Percentiles rank a stretch among this genome's conserved stretches.
Conservation (phyloP, 805 yeast species). For the Starmerella powellii region DNA sequence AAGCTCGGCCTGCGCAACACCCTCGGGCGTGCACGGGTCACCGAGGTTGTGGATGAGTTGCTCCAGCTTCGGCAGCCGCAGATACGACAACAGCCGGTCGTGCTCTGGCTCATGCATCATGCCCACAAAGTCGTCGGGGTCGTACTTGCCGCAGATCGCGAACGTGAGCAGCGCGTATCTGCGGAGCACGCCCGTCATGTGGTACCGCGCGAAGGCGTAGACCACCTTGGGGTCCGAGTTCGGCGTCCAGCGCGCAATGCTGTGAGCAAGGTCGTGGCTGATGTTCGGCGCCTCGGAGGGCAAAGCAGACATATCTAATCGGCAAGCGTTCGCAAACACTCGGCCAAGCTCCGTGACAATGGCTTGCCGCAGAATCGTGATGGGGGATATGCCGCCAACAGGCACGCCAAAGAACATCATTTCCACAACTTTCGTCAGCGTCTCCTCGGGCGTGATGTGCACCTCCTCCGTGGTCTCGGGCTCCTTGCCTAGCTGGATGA, state of each 20-base stretch:
- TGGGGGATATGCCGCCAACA: conserved; percentile 6
- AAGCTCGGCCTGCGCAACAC: neutral
- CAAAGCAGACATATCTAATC: neutral
- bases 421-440: conserved; percentile 11
- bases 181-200: conserved; percentile 18
- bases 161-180: conserved; percentile 17
- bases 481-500: conserved; percentile 6
- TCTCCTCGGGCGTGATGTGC: conserved; percentile 1
- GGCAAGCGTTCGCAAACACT: neutral
- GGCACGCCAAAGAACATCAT: conserved; percentile 12
- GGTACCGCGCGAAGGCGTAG: conserved; percentile 13
- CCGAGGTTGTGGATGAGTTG: conserved; percentile 10
- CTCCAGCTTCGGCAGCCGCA: conserved; percentile 21
- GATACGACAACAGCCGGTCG: conserved; percentile 19
- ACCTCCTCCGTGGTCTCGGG: conserved; percentile 3
- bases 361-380: conserved; percentile 7
- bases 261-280: neutral
- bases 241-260: neutral
- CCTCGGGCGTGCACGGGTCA: conserved; percentile 14
- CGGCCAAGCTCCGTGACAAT: conserved; percentile 9
- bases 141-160: conserved; percentile 22
- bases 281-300: neutral
- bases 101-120: conserved; percentile 21
- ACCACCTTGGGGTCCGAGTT: conserved; percentile 9
- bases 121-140: conserved; percentile 20